Base-by-base conservation (phyloP, 108 stramenopile species). In the Stephanodiscus minutulus region DNA sequence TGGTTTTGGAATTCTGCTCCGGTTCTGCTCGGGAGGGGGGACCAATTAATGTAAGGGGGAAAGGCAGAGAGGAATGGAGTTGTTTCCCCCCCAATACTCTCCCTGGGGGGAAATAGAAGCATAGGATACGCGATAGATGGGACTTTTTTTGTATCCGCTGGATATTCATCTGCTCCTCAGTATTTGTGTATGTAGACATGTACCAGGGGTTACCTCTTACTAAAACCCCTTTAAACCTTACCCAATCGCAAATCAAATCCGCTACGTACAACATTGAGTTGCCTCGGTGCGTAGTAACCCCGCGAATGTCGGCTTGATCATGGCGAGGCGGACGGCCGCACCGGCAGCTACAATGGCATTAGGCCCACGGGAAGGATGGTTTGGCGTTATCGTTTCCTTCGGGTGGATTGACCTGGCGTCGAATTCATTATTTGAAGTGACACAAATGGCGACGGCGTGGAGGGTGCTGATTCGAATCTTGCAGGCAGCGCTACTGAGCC, bases 271-370 rank as follows among this genome's bases (percentile, higher is more conserved):
- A 39, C 8, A 11, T 39, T 7, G 7, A 11, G 1, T 39, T 44
- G 1, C 15, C 43, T 21, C 21, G 59, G 59, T 60, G 39, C 59
- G 59, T 60, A 21, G 35, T 13, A 17, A 44, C 20, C 28, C n/a
- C 18, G 21, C n/a, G 59, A 60, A 43, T 25, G 59, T 53, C 20
- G 50, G 50, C 50, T 25, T 53, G 52, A 2, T n/a, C 25, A 25
- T 2, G 52, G 52, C 24, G 52, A 53, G 22, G 52, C 52, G 24
- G 25, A 53, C 15, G 25, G 52, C 22, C 22, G 6, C 50, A 2
- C 18, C 7, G 10, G 20, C 24, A 41, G 39, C 11, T 44, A 15
- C 15, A 11, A 44, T 44, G 13, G 43, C 43, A 44, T 15, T 17
- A 3, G 12, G 39, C 39, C 11, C 39, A 15, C 15, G 12, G 43